Conservation (phyloP, 345 rosid genomes). For the Dipteronia sinensis region DNA sequence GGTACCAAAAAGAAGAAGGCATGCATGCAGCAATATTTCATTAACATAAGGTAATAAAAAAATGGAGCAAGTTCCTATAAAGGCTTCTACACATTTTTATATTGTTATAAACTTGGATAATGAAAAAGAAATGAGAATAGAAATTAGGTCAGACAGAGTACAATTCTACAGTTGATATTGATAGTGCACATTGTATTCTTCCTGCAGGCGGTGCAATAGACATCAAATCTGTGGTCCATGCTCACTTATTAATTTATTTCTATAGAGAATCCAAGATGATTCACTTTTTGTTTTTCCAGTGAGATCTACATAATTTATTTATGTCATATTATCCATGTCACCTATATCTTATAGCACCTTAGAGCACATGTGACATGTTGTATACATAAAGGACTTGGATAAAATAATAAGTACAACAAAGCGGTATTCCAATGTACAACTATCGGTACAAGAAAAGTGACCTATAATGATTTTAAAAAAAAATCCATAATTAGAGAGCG, state of each 20-base stretch:
- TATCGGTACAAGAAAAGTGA: too few species aligned
- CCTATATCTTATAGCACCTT: background rate
- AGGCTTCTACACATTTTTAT: background rate
- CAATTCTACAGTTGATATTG: background rate
- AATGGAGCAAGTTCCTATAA: background rate
- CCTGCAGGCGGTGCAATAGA: background rate
- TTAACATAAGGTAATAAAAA: background rate
- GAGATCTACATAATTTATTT: background rate
- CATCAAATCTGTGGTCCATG: constrained; percentile 27
- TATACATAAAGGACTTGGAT: background rate
- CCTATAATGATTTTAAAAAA: too few species aligned
- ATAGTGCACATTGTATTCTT: background rate
- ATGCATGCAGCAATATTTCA: background rate
- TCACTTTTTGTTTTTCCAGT: constrained; percentile 10
- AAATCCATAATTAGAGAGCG: too few species aligned
- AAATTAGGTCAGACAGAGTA: background rate
- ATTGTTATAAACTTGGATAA: background rate
- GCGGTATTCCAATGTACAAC: too few species aligned
- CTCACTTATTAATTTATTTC: background rate
- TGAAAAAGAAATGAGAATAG: background rate
- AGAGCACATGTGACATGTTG: background rate
- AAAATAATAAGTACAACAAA: too few species aligned
- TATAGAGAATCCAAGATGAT: constrained; percentile 24
- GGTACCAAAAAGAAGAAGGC: background rate
- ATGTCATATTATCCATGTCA: background rate